Conservation (phyloP, 805 yeast genomes). For the Saccharomyces paradoxus region DNA sequence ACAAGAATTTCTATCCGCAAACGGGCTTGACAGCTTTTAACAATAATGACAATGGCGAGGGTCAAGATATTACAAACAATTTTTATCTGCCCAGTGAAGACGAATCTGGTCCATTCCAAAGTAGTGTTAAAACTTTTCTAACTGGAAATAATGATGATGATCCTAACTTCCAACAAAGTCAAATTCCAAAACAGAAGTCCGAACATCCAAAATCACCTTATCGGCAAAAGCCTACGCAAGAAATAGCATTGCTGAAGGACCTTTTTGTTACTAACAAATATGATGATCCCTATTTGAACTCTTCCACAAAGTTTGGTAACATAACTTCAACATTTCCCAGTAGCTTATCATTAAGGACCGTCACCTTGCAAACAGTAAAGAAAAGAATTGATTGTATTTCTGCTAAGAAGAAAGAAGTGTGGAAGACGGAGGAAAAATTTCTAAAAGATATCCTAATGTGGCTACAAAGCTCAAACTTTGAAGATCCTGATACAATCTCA, state of each 20-base stretch:
- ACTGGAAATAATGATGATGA: slow-evolving; percentile 13
- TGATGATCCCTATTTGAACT: background rate
- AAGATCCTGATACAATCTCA: slow-evolving; percentile 7
- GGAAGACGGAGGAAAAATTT: slow-evolving; percentile 15
- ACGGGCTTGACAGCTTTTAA: background rate
- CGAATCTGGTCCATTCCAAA: slow-evolving; percentile 2
- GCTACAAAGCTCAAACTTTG: slow-evolving; percentile 12
- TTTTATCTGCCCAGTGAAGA: background rate
- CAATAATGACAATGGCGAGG: background rate
- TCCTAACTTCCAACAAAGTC: background rate
- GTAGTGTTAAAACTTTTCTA: slow-evolving; percentile 23
- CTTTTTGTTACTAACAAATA: background rate
- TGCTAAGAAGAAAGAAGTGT: slow-evolving; percentile 13
- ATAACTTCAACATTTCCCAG: background rate
- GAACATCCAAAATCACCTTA: slow-evolving; percentile 8
- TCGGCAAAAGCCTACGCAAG: background rate
- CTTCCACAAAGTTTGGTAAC: background rate
- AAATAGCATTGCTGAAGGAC: background rate
- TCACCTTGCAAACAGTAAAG: slow-evolving; percentile 12
- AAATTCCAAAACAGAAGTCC: background rate
- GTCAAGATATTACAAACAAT: background rate
- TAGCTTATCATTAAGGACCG: slow-evolving; percentile 4
- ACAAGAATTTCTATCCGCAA: background rate
- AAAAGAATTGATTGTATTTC: slow-evolving; percentile 14
- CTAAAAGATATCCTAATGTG: slow-evolving; percentile 14